A percentile compares a stretch with the other conserved stretches of the same genome.
These are phyloP conservation scores for Cercospora beticola DNA, from an alignment of 2,329 filamentous ascomycete genomes.

Conservation along the genomic window DNA sequence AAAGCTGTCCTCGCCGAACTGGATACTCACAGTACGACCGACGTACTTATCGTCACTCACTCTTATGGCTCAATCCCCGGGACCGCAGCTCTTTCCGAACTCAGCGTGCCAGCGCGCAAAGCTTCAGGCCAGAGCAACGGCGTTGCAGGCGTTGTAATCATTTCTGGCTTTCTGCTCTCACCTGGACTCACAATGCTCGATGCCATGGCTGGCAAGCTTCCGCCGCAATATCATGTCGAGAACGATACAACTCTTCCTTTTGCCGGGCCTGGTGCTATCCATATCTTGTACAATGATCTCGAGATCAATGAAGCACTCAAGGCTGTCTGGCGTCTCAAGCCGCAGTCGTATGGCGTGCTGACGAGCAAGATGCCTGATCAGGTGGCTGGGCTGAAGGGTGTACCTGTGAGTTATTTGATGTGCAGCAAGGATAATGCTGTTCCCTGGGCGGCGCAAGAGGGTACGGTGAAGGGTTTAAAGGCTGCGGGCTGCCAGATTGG, in stretches of 20 bases:
- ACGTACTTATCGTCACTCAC: neutral
- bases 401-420: neutral
- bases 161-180: neutral
- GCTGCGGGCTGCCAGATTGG: slow-evolving; percentile 2
- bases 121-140: neutral
- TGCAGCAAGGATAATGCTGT: neutral
- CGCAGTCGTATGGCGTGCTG: neutral
- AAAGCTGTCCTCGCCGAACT: neutral
- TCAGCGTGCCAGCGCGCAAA: neutral
- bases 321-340: neutral
- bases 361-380: neutral
- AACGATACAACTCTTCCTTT: slow-evolving; percentile 13
- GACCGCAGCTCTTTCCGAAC: neutral
- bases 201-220: slow-evolving; percentile 10
- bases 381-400: neutral
- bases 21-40: neutral
- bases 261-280: slow-evolving; percentile 6
- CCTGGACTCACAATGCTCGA: slow-evolving; percentile 4
- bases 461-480: neutral
- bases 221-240: slow-evolving; percentile 18
- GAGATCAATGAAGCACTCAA: neutral
- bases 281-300: neutral
- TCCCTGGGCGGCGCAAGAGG: neutral
- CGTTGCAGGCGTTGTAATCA: neutral
- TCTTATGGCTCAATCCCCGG: neutral